Base-by-base conservation (phyloP, 768 basidiomycete genomes). In the Boletellus ananas region DNA sequence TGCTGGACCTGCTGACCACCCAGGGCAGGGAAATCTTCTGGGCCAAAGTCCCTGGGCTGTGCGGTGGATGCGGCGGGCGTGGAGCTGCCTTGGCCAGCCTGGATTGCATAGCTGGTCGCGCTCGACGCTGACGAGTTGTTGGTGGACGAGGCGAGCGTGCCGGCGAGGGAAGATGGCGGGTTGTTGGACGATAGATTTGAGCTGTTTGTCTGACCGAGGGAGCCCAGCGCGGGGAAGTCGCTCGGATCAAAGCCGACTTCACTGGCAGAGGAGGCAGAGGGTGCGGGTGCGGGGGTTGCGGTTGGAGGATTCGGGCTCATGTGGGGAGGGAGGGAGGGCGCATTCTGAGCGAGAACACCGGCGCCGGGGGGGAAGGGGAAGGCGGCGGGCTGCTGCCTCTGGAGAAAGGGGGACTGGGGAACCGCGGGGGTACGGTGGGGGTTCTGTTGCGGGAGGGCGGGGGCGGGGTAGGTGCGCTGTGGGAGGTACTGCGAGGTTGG, bases 11-110 rank as follows among this genome's bases (percentile, higher is more conserved):
- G 70, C 57, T 79, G 83, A 45, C 84, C 86, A 11, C 90, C 86
- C 23, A 94, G 73, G 16, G 91, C 91, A 44, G 91, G 91, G 65
- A 94, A 93, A 72, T 94, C 91, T 58, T 92, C 90, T 35, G 85
- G 81, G n/a, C 85, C 87, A 53, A 93, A 88, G 65, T 67, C 71
- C 64, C 51, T 55, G 14, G 39, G 48, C 40, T 63, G 65, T 6
- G 46, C 29, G 29, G 37, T 61, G 29, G 47, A 31, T 25, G 35
- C 1, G 3, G 48, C 18, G 18, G 58, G 18, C 1, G 60, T 47
- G 11, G 65, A 58, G 45, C 58, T 73, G 46, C 74, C 77, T 58
- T 80, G 65, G 33, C 87, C 87, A 14, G 87, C 89, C 64, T 91
- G 90, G 50, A 77, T 87, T 40, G 90, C 90, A 69, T 91, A 92